phyloP scores from a whole-genome alignment of 139 green algal genomes.

The Trebouxia sp. region DNA sequence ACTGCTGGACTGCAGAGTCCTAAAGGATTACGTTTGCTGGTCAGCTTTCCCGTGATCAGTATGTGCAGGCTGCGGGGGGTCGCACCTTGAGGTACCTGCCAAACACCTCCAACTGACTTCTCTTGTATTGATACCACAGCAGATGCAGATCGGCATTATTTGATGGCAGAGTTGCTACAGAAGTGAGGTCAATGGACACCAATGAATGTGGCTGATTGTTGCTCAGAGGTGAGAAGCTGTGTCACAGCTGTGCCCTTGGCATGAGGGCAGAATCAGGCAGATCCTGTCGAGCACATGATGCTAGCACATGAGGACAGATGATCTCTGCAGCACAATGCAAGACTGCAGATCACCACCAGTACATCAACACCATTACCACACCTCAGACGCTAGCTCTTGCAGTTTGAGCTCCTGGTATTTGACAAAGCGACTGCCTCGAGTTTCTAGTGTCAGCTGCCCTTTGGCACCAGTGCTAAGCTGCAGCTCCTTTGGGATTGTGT shows the following conservation, averaged over 20 bases:
- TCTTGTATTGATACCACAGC: no score
- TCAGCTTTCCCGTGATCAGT: slow-evolving; percentile 88
- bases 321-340: no score
- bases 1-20: not conserved
- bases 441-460: slow-evolving; percentile 65
- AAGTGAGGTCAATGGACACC: no score
- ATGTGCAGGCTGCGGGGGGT: slow-evolving; percentile 91
- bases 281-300: no score
- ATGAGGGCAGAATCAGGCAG: no score
- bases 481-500: slow-evolving; percentile 38
- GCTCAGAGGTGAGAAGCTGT: no score
- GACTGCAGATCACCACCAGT: no score
- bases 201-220: no score
- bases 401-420: slow-evolving; percentile 92
- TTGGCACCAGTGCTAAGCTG: slow-evolving; percentile 40
- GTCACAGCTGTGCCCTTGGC: no score
- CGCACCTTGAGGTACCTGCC: slow-evolving; percentile 74
- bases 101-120: no score
- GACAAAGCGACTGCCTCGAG: slow-evolving; percentile 89
- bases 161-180: no score
- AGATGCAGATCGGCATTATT: not conserved
- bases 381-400: slow-evolving; percentile 63
- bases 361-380: slow-evolving; percentile 12
- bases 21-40: slow-evolving; percentile 47
- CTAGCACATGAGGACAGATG: no score